Evolutionary conservation across 148 eudicot genomes (phyloP).

Genomic region (Polygonum aviculare): DNA sequence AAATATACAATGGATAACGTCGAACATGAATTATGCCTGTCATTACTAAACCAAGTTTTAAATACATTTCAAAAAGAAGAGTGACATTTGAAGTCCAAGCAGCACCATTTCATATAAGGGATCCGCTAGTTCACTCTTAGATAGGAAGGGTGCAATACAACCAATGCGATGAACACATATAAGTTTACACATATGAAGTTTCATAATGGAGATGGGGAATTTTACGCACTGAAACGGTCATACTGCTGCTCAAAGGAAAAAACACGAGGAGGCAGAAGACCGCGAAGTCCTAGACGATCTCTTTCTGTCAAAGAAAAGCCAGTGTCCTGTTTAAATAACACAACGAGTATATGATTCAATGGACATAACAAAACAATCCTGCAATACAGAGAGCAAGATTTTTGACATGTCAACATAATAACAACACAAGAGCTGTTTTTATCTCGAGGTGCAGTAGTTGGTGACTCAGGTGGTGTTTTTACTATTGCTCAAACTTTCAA

Average conservation of each 20-base stretch:
- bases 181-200: not conserved
- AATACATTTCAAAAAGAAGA: not conserved
- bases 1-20: not conserved
- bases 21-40: not conserved
- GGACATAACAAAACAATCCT: not conserved
- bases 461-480: not conserved
- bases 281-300: slow-evolving; percentile 98
- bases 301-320: slow-evolving; percentile 92
- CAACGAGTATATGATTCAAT: not conserved
- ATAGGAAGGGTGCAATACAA: not conserved
- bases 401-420: not conserved
- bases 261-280: slow-evolving; percentile 93
- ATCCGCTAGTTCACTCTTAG: not conserved
- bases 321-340: slow-evolving; percentile 54
- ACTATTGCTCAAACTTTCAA: not conserved
- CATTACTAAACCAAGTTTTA: not conserved
- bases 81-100: not conserved
- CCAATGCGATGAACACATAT: not conserved
- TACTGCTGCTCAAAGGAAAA: slow-evolving; percentile 91
- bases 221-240: slow-evolving; percentile 78
- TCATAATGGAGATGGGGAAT: not conserved
- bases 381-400: not conserved
- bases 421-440: not conserved
- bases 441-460: not conserved
- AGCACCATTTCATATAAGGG: not conserved